Evolutionary conservation across 202 grass and related monocot genomes (phyloP), one percentile per base, ranked within the genome.

Genomic region (Musa balbisiana): DNA sequence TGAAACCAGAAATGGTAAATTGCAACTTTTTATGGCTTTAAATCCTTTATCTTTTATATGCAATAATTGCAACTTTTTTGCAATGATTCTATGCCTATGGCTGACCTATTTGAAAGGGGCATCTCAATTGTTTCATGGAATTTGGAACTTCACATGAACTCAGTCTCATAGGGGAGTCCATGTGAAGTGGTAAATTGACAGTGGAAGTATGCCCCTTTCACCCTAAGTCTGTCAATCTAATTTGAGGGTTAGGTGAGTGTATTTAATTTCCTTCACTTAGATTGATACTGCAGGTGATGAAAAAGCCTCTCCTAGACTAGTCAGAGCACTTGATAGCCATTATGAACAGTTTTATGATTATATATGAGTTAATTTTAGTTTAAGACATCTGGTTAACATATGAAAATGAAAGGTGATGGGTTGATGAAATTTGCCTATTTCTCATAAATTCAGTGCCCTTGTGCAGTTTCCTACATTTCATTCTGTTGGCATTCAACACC

Each of bases 391-490:
- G 11, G 51, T 82, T 25, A 9, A 81, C 9, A 24, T 53, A 16
- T 55, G 9, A 24, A 67, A 14, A 78, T 23, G 3, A 62, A 43
- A 43, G 20, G 15, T n/a, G 25, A 11, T 59, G 11, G 27, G 8
- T 51, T 64, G 19, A 49, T 63, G 11, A 49, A 63, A 21, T 52
- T 66, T 6, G 25, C 15, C 3, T 68, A 55, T 11, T 79, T 67
- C 51, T 78, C 73, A 62, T 69, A 51, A 66, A 70, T 64, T 16
- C 68, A 60, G n/a, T 71, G 51, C 73, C 52, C 67, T 64, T 33
- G 81, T 68, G 79, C 84, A 98, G 94, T 73, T 23, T 87, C 78
- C 81, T 98, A 56, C 91, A 94, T 89, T 43, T 91, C 56, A 81
- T 71, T 64, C 78, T 94, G 74, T 53, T 94, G 64, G 87, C 51